Evolutionary conservation across 1,284 basidiomycete genomes (phyloP), one percentile per base, ranked within the genome.

Genomic region (Lentinus polychrous): DNA sequence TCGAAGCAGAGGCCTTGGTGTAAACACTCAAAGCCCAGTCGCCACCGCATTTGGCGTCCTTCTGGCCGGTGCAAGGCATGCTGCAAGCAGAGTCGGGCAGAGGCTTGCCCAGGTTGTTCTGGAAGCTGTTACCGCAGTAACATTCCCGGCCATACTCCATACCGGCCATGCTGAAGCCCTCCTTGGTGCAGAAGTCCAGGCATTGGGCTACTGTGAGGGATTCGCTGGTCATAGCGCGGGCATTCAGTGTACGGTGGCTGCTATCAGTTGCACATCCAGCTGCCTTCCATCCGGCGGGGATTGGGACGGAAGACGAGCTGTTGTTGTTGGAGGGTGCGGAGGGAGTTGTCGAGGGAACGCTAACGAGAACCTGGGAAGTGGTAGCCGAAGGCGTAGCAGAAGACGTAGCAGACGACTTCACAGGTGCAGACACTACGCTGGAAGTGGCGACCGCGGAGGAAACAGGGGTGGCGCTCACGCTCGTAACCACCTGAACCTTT

Each of bases 61-160:
- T 33, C 23, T 51, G 52, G 14, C 46, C 51, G 8, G 52, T 33
- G 36, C 52, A 54, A 8, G 45, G 23, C 50, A 50, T 54, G 20
- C 32, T 17, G 41, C 55, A 56, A 8, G 33, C 7, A 20, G 18
- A 20, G 31, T 47, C 43, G 31, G 44, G 4, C 8, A 54, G 23
- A 8, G 48, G 17, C 12, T 31, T 17, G 17, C 52, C 55, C 14
- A 45, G 31, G 15, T 35, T 23, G 47, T 43, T 49, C 41, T 32
- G 11, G 47, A 49, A 49, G 15, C 8, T 12, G 33, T 49, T 49
- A 14, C 40, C n/a, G 32, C 22, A 61, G 46, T 58, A 61, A 48
- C 60, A 61, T 43, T 61, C 58, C 22, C 53, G 44, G 12, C 57
- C 58, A 39, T 49, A 61, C 45, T 61, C 60, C 8, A 60, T 46